Base-by-base conservation (phyloP, 2,329 filamentous ascomycete genomes). In the Cordyceps fumosorosea region DNA sequence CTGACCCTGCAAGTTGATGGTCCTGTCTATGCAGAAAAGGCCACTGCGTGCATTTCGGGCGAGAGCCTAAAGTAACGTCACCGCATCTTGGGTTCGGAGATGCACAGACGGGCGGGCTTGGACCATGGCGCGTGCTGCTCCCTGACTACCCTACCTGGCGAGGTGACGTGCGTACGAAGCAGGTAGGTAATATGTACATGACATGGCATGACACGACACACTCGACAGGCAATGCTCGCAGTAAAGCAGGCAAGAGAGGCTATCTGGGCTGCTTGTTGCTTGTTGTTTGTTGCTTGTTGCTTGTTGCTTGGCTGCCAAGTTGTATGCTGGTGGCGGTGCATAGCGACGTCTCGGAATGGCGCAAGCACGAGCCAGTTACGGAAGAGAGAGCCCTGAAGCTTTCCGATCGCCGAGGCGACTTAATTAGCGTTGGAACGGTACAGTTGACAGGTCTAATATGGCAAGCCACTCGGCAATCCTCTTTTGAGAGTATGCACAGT, bases 351-450 rank as follows among this genome's bases (percentile, higher is more conserved):
- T 48, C 42, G 42, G 26, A 58, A 58, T 26, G 22, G 11, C 45
- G 14, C 14, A 56, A 18, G 56, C 32, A 56, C 45, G 29, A 37
- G 56, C 47, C 32, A 51, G 12, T 8, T 22, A 40, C 55, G 32
- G 44, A 32, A 58, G n/a, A 37, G 8, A 6, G 8, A 12, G 12
- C 45, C 6, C 44, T 48, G 45, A 54, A 47, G 50, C 16, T 60
- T 60, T 60, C 40, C 57, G 57, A 60, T 60, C 50, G 57, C 57
- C 50, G 57, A 54, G 50, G 50, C 50, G 37, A 37, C 24, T 53
- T 44, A 11, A 16, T 53, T 34, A n/a, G 26, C 40, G 26, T n/a
- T 45, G 34, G 34, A 37, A 37, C 11, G 6, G 29, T 29, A 29
- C 29, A 5, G 29, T 3, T 29, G 3, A 45, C 16, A 29, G 2